Evolutionary conservation across 306 rosid species (phyloP).

Genomic region (Citrullus amarus): DNA sequence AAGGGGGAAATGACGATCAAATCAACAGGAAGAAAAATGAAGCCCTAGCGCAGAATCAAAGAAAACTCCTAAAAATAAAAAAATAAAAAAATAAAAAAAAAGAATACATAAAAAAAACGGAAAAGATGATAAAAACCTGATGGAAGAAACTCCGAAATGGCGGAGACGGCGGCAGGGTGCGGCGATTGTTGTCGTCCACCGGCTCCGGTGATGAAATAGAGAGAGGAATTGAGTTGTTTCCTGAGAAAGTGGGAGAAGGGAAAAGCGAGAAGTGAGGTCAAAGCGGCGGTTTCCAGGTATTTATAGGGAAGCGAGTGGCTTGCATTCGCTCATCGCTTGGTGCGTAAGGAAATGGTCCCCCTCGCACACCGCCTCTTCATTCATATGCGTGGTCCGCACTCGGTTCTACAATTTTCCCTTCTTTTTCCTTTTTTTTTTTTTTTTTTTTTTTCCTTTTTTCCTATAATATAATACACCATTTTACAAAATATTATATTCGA

Average conservation of each 20-base stretch:
- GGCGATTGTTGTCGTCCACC: not conserved
- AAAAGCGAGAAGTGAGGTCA: not conserved
- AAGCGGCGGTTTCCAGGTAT: not conserved
- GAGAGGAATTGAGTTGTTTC: not conserved
- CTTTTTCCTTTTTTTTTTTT: too few relatives aligned
- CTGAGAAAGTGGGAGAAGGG: not conserved
- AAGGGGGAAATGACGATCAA: not conserved
- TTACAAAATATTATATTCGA: too few relatives aligned
- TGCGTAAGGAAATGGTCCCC: not conserved
- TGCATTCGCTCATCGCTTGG: not conserved
- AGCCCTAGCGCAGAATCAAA: not conserved
- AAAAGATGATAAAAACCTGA: not conserved
- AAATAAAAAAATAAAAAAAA: not conserved
- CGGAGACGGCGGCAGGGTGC: not conserved
- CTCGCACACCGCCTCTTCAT: not conserved
- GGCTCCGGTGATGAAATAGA: not conserved
- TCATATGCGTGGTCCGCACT: not conserved
- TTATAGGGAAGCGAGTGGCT: not conserved
- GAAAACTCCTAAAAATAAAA: not conserved
- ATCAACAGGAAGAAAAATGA: not conserved
- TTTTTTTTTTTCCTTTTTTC: too few relatives aligned
- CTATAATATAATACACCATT: too few relatives aligned
- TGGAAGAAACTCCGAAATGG: not conserved
- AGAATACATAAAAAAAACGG: not conserved
- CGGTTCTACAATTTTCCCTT: not conserved